phyloP scores from a whole-genome alignment of 116 monocot species.

The Dioscorea cayenensis region DNA sequence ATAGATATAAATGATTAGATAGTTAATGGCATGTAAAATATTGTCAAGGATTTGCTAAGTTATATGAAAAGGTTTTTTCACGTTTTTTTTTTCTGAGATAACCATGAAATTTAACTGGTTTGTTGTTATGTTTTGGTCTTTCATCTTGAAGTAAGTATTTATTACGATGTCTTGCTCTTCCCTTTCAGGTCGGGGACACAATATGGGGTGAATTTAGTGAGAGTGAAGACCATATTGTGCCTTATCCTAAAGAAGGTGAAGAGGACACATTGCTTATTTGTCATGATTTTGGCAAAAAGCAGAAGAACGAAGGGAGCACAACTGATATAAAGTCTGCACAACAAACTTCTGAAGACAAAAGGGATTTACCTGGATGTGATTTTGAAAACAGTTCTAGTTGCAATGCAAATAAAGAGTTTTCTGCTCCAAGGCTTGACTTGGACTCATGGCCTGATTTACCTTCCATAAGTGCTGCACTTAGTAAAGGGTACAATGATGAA shows the following conservation, averaged over 20 bases:
- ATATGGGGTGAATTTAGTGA: constrained; percentile 68
- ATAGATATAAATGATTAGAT: too few species aligned
- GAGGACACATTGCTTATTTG: constrained; percentile 21
- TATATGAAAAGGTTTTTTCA: too few species aligned
- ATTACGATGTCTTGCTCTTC: neutral
- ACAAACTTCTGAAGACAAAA: constrained; percentile 24
- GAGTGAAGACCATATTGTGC: constrained; percentile 72
- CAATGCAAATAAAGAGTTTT: constrained; percentile 37
- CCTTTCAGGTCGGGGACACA: constrained; percentile 51
- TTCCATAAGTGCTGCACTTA: constrained; percentile 37
- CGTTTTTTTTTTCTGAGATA: neutral
- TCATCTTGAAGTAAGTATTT: too few species aligned
- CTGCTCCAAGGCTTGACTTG: constrained; percentile 46
- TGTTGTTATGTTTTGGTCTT: neutral
- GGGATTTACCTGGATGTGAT: constrained; percentile 19
- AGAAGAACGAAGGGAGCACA: constrained; percentile 25
- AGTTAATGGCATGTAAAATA: too few species aligned
- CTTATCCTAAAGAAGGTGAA: constrained; percentile 52
- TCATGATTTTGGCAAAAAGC: constrained; percentile 38
- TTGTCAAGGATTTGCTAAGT: too few species aligned
- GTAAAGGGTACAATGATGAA: constrained; percentile 28
- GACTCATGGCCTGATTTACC: constrained; percentile 78
- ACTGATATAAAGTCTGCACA: constrained; percentile 18
- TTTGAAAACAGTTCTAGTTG: constrained; percentile 27
- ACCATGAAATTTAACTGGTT: neutral